phyloP scores from a whole-genome alignment of 345 rosid species.

The Pelargonium nanum region DNA sequence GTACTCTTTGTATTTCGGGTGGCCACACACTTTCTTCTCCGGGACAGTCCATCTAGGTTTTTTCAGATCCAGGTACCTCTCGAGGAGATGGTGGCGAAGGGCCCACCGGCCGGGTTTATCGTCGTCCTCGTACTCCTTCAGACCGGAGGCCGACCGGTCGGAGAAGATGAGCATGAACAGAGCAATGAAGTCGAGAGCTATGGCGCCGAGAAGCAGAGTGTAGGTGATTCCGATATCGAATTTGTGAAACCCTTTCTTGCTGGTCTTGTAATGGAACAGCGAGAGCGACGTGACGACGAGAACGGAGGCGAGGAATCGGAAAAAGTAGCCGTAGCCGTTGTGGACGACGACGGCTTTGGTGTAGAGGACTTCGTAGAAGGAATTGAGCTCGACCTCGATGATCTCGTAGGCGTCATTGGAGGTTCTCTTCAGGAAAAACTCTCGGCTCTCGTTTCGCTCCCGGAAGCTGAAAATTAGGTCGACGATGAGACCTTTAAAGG shows the following conservation, averaged over 20 bases:
- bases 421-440: background rate
- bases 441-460: background rate
- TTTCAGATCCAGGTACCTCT: slow-evolving; percentile 14
- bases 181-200: slow-evolving; percentile 37
- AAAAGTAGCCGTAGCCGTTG: background rate
- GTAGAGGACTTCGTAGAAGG: slow-evolving; percentile 10
- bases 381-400: slow-evolving; percentile 9
- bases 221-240: slow-evolving; percentile 45
- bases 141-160: slow-evolving; percentile 38
- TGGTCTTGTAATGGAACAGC: slow-evolving; percentile 20
- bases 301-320: slow-evolving; percentile 14
- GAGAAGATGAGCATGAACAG: slow-evolving; percentile 40
- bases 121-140: slow-evolving; percentile 10
- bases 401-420: slow-evolving; percentile 6
- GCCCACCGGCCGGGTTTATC: background rate
- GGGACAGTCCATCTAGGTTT: background rate
- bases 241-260: slow-evolving; percentile 17
- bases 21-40: background rate
- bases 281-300: slow-evolving; percentile 23
- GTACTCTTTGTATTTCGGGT: background rate
- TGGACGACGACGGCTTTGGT: slow-evolving; percentile 4
- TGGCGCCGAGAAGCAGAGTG: slow-evolving; percentile 34
- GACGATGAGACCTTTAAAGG: slow-evolving; percentile 1
- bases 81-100: background rate
- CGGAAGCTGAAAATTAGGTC: slow-evolving; percentile 8